phyloP scores from a whole-genome alignment of 352 stramenopile genomes.

The Globisporangium spinosum region DNA sequence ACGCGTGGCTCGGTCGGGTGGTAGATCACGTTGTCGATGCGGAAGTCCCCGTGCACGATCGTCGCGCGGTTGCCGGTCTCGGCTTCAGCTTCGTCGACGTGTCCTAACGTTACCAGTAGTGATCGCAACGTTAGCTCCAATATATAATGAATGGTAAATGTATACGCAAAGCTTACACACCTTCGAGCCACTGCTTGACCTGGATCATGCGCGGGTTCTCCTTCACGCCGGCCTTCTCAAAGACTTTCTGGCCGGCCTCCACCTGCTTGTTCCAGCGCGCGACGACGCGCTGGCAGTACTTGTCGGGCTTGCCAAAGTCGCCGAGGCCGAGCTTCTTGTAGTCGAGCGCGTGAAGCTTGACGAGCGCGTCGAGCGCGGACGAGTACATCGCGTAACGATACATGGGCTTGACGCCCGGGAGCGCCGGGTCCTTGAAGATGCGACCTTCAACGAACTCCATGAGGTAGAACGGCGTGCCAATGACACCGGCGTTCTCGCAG shows the following conservation, averaged over 20 bases:
- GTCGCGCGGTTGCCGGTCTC: slow-evolving; percentile 34
- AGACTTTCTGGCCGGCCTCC: slow-evolving; percentile 40
- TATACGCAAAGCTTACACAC: neutral
- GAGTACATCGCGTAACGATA: slow-evolving; percentile 83
- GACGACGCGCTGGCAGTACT: slow-evolving; percentile 77
- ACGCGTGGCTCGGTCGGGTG: slow-evolving; percentile 81
- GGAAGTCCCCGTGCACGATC: slow-evolving; percentile 87
- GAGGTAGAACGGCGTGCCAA: slow-evolving; percentile 79
- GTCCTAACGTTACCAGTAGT: neutral
- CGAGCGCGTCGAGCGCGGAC: slow-evolving; percentile 59
- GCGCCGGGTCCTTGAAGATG: slow-evolving; percentile 69
- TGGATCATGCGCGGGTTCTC: slow-evolving; percentile 53
- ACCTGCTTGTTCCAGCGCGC: slow-evolving; percentile 72
- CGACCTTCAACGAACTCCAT: slow-evolving; percentile 79
- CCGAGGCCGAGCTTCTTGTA: slow-evolving; percentile 48
- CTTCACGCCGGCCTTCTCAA: slow-evolving; percentile 42
- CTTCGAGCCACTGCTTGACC: slow-evolving; percentile 61
- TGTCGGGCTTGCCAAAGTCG: slow-evolving; percentile 56
- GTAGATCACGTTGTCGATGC: slow-evolving; percentile 86
- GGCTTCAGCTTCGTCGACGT: slow-evolving; percentile 46
- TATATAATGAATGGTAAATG: neutral
- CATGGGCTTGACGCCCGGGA: slow-evolving; percentile 58
- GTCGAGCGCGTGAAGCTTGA: slow-evolving; percentile 63
- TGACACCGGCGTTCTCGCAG: slow-evolving; percentile 53
- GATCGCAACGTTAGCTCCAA: neutral